phyloP scores from a whole-genome alignment of 768 basidiomycete species.

The Mycena vulgaris region DNA sequence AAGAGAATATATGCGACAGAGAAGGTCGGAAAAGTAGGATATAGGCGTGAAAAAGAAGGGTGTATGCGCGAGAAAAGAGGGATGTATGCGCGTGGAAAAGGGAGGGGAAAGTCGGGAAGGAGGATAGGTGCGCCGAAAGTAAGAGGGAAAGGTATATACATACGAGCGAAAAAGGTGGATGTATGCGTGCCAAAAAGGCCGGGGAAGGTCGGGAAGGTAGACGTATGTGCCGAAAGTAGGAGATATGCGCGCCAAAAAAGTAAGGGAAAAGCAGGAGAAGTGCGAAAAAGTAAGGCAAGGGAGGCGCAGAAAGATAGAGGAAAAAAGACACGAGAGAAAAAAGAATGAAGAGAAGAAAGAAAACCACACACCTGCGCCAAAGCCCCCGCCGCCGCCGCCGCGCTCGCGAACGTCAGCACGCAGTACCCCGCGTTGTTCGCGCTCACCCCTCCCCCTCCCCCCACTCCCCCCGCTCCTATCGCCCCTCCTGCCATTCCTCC shows the following conservation, averaged over 20 bases:
- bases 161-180: conserved; percentile 2
- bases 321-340: neutral
- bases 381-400: conserved; percentile 21
- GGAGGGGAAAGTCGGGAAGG: neutral
- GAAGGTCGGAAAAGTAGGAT: neutral
- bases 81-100: neutral
- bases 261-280: neutral
- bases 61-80: neutral
- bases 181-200: neutral
- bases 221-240: neutral
- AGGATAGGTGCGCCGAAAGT: neutral
- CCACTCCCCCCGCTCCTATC: conserved; percentile 46
- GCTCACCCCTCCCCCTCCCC: conserved; percentile 64
- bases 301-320: no score
- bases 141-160: neutral
- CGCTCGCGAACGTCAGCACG: conserved; percentile 30
- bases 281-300: no score
- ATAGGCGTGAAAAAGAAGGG: neutral
- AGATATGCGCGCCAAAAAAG: conserved; percentile 1
- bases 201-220: neutral
- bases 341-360: neutral
- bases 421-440: conserved; percentile 66
- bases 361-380: conserved; percentile 27
- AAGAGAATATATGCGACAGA: no score
- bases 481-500: conserved; percentile 2